Percentiles rank a stretch among this genome's conserved stretches.
Conservation (phyloP, 2,329 filamentous ascomycete genomes). For the Paecilomyces sp. region DNA sequence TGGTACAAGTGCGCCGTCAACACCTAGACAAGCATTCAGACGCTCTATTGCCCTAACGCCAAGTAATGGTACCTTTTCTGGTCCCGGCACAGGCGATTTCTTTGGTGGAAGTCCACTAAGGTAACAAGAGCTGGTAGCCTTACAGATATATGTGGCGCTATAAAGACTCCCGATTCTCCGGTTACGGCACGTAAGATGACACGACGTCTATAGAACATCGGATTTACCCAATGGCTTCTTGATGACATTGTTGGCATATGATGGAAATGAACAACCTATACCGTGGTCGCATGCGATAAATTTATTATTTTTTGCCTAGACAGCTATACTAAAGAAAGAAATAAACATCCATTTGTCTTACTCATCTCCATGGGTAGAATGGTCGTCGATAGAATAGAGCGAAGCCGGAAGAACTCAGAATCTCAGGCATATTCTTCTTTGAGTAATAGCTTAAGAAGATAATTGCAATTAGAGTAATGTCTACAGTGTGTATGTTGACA, state of each 20-base stretch:
- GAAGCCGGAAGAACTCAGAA: too few relatives aligned
- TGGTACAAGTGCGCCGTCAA: constrained; percentile 27
- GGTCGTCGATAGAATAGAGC: background rate
- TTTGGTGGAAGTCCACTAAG: constrained; percentile 33
- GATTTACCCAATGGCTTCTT: background rate
- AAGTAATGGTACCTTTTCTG: constrained; percentile 34
- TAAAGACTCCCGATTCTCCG: background rate
- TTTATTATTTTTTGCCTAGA: background rate
- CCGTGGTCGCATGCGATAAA: background rate
- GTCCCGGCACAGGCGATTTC: constrained; percentile 29
- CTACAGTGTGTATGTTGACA: too few relatives aligned
- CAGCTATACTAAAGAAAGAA: background rate
- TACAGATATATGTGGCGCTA: background rate
- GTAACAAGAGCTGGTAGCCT: constrained; percentile 9
- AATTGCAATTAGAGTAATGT: too few relatives aligned
- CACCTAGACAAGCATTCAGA: constrained; percentile 35
- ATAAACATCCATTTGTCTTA: background rate
- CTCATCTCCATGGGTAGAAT: background rate
- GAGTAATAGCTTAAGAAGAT: too few relatives aligned
- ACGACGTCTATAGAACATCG: background rate
- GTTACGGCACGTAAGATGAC: background rate
- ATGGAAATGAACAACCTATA: background rate
- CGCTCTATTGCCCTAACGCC: constrained; percentile 36
- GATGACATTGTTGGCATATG: background rate
- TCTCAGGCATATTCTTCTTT: too few relatives aligned